Evolutionary conservation across 2,329 filamentous ascomycete species (phyloP), one percentile per base, ranked within the genome.

Genomic region (Colletotrichum eremochloae): DNA sequence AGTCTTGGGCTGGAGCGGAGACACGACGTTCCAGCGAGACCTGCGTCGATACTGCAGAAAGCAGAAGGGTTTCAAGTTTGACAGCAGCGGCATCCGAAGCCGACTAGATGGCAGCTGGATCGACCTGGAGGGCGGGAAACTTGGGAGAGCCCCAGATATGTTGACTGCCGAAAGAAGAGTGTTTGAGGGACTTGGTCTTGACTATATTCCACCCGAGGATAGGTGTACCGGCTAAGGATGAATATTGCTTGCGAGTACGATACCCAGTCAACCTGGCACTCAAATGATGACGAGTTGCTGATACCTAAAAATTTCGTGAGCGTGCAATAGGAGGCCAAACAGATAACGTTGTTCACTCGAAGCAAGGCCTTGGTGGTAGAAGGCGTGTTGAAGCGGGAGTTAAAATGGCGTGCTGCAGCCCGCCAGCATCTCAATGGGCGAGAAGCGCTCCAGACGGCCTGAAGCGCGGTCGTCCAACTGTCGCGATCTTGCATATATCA

Each of bases 1-100:
- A 0, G 87, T 98, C 5, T 83, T 96, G 24, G 95, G 95, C 1
- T 98, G 96, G 96, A 92, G 90, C 20, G 94, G 95, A 0, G 96
- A 91, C 1, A 97, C 92, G 0, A 98, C 95, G 0, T 98, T 98
- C 76, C 90, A 98, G 84, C 86, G 96, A 33, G 96, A 98, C 80
- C 80, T 98, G 66, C 86, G 96, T 52, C 85, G 92, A 44, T 97
- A 96, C 81, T 94, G 92, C 73, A 95, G 94, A 80, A 87, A 90
- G 48, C 86, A 88, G 69, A 91, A 89, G 76, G 86, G 86, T 0
- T 92, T 94, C 86, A 97, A 96, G 80, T 98, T 98, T 79, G 95
- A 98, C 79, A 96, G 93, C 74, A 97, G 94, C 77, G 96, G 96
- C 0, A 89, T 97, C 14, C 87, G 95, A 56, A 90, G 90, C 77